Evolutionary conservation across 2,329 filamentous ascomycete genomes (phyloP).

Genomic region (Hypoxylon sp.): DNA sequence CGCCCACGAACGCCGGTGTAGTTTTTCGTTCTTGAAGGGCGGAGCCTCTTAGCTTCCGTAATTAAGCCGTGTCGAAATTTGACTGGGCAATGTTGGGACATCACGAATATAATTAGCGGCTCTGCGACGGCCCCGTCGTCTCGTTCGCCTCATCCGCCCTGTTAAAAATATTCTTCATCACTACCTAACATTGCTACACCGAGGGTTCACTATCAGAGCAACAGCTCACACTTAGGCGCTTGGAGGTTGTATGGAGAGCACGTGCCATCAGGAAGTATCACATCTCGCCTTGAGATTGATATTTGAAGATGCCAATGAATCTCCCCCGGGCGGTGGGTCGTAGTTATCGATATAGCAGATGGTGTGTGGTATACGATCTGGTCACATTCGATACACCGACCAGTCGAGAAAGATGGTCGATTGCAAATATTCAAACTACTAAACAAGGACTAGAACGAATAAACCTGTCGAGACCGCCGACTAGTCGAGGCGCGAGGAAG

Average conservation of each 20-base stretch:
- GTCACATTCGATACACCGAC: not conserved
- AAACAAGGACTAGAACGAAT: not conserved
- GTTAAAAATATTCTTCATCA: not conserved
- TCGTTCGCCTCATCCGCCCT: not conserved
- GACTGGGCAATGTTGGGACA: not conserved
- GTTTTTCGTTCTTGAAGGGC: not conserved
- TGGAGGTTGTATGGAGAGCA: not conserved
- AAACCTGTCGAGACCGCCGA: not conserved
- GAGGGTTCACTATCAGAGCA: not conserved
- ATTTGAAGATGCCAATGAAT: not conserved
- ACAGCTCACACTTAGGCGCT: not conserved
- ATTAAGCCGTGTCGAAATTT: not conserved
- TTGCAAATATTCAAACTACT: not conserved
- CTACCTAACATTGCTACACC: not conserved
- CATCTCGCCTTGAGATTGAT: not conserved
- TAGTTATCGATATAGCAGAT: not conserved
- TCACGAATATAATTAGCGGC: not conserved
- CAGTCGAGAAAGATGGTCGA: not conserved
- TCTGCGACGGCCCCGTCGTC: not conserved
- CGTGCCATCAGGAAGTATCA: not conserved
- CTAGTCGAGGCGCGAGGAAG: not conserved
- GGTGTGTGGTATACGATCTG: not conserved
- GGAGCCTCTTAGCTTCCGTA: not conserved
- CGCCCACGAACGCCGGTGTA: constrained; percentile 1
- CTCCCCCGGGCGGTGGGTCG: not conserved